Percentiles rank a stretch among this genome's conserved stretches.
Conservation (phyloP, 306 rosid genomes). For the Lagenaria siceraria region DNA sequence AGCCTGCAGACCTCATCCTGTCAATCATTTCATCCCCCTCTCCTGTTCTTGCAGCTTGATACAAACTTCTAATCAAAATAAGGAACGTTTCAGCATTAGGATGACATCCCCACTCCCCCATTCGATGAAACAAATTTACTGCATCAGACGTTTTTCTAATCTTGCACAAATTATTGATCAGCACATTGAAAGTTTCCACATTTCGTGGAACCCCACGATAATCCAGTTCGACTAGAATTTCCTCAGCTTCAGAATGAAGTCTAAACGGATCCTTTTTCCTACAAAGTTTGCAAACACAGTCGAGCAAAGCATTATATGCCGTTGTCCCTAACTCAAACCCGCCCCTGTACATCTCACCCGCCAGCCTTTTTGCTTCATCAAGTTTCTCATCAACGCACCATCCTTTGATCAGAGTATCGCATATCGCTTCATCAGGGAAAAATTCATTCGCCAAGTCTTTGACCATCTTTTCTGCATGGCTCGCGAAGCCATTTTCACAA, state of each 20-base stretch:
- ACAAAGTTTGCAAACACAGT: constrained; percentile 58
- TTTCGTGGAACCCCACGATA: constrained; percentile 57
- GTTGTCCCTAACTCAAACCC: constrained; percentile 53
- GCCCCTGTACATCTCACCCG: constrained; percentile 75
- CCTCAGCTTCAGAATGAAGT: constrained; percentile 49
- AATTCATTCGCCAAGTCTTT: constrained; percentile 50
- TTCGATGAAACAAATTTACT: constrained; percentile 29
- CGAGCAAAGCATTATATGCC: constrained; percentile 67
- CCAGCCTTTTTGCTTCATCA: constrained; percentile 58
- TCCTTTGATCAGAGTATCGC: constrained; percentile 53
- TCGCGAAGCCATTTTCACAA: constrained; percentile 50
- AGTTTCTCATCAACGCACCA: constrained; percentile 63
- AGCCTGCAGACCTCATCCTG: constrained; percentile 57
- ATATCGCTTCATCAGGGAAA: constrained; percentile 45
- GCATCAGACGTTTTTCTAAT: constrained; percentile 62
- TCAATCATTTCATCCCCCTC: constrained; percentile 91
- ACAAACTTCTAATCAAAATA: constrained; percentile 49
- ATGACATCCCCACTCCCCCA: constrained; percentile 54
- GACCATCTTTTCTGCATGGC: constrained; percentile 64
- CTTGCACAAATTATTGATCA: constrained; percentile 66
- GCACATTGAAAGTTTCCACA: constrained; percentile 63
- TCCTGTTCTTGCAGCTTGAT: constrained; percentile 65
- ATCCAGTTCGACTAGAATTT: constrained; percentile 60
- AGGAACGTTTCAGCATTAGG: constrained; percentile 37
- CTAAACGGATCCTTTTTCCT: constrained; percentile 58